Base-by-base conservation (phyloP, 108 stramenopile species). In the Phaeodactylum tricornutum region DNA sequence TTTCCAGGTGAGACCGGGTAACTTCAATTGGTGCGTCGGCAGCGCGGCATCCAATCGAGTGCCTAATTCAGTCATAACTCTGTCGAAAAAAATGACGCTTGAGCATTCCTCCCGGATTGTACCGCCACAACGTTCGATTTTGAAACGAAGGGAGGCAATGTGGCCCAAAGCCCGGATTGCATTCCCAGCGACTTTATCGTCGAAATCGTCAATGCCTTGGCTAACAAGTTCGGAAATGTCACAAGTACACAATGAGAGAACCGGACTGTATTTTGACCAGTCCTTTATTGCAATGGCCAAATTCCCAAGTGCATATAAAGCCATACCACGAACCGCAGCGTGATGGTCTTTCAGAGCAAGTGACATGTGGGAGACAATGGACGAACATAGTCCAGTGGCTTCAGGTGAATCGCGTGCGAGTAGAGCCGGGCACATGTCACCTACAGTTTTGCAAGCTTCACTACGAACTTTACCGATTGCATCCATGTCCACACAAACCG, bases 251-350 rank as follows among this genome's bases (percentile, higher is more conserved):
- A 84, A 24, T 11, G n/a, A n/a, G n/a, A n/a, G n/a, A n/a, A n/a
- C n/a, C n/a, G n/a, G n/a, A n/a, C n/a, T n/a, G n/a, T n/a, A n/a
- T n/a, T n/a, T n/a, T n/a, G n/a, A n/a, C n/a, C n/a, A n/a, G n/a
- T n/a, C n/a, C n/a, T n/a, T n/a, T n/a, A n/a, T n/a, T n/a, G 74
- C 61, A 43, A 64, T 34, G 0, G 74, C 47, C 11, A 76, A 60
- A 47, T 87, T 87, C 23, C 81, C 85, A 19, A 83, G 43, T 14
- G 74, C 62, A 71, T 77, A 83, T 12, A 83, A 53, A 15, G 73
- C 62, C 79, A 74, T 33, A 23, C 28, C 62, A 39, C 79, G 67
- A 6, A 72, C 77, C 31, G 52, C 39, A 4, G 72, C 57, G 37
- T 51, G 64, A 40, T 48, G 20, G 50, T 85, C 84, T 2, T 31